Evolutionary conservation across 108 stramenopile genomes (phyloP).

Genomic region (Craspedostauros australis): DNA sequence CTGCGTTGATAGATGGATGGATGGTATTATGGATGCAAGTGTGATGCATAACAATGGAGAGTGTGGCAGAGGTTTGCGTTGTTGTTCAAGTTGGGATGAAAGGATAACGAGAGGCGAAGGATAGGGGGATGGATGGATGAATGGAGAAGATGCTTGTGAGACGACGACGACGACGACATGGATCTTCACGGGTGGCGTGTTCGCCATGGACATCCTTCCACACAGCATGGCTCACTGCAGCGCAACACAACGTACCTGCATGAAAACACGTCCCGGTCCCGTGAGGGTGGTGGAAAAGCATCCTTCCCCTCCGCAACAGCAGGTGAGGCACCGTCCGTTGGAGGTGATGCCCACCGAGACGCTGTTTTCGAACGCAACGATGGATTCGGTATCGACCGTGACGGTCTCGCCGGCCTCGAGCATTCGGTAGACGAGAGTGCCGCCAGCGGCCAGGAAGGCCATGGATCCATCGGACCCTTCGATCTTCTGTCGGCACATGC

Average conservation of each 20-base stretch:
- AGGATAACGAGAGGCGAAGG: neutral
- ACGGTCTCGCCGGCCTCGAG: slow-evolving; percentile 55
- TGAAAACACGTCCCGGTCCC: slow-evolving; percentile 76
- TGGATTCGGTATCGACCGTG: slow-evolving; percentile 52
- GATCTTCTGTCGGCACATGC: slow-evolving; percentile 36
- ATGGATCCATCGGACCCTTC: slow-evolving; percentile 36
- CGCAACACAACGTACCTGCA: slow-evolving; percentile 38
- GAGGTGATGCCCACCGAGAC: slow-evolving; percentile 57
- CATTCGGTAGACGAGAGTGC: slow-evolving; percentile 58
- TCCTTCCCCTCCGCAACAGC: slow-evolving; percentile 78
- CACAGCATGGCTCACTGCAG: slow-evolving; percentile 1
- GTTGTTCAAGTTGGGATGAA: neutral
- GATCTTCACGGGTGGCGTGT: neutral
- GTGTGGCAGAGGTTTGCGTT: neutral
- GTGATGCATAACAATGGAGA: neutral
- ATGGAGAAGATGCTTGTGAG: neutral
- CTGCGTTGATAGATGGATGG: neutral
- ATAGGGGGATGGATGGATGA: neutral
- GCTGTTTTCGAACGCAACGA: slow-evolving; percentile 60
- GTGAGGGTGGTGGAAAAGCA: slow-evolving; percentile 81
- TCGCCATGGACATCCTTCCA: slow-evolving; percentile 8
- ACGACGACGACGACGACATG: neutral
- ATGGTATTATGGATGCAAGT: neutral
- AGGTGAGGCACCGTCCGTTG: slow-evolving; percentile 48
- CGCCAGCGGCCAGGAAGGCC: slow-evolving; percentile 42